Evolutionary conservation across 2,329 filamentous ascomycete species (phyloP).

Genomic region (Neonectria punicea): DNA sequence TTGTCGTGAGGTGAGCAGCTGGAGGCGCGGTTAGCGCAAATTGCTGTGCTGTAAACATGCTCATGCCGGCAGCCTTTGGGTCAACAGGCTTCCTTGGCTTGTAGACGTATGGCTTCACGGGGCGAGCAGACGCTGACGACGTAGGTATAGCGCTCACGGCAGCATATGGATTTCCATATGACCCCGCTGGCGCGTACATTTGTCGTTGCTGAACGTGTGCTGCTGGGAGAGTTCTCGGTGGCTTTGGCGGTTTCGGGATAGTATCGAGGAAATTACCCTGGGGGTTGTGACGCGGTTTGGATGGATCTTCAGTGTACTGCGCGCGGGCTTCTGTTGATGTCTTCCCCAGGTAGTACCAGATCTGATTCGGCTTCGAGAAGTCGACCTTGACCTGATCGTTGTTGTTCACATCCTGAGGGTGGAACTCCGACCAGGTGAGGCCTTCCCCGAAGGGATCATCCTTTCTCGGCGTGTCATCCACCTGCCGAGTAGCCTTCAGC

Average conservation of each 20-base stretch:
- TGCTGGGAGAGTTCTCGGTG: slow-evolving; percentile 51
- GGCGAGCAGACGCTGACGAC: slow-evolving; percentile 12
- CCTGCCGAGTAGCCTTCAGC: slow-evolving; percentile 72
- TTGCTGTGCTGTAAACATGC: slow-evolving; percentile 41
- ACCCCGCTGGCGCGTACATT: slow-evolving; percentile 39
- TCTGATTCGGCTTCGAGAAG: slow-evolving; percentile 74
- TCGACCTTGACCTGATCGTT: slow-evolving; percentile 75
- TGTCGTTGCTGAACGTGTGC: slow-evolving; percentile 38
- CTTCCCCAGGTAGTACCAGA: slow-evolving; percentile 91
- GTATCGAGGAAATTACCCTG: slow-evolving; percentile 80
- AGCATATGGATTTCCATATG: slow-evolving; percentile 26
- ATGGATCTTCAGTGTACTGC: slow-evolving; percentile 86
- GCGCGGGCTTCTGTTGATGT: slow-evolving; percentile 90
- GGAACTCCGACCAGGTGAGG: slow-evolving; percentile 83
- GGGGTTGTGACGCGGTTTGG: slow-evolving; percentile 68
- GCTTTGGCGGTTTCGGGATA: slow-evolving; percentile 66
- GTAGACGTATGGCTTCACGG: slow-evolving; percentile 64
- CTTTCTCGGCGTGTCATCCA: slow-evolving; percentile 70
- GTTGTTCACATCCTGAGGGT: slow-evolving; percentile 68
- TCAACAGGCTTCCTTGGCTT: slow-evolving; percentile 57
- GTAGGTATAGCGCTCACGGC: background rate
- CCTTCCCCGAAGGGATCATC: slow-evolving; percentile 75
- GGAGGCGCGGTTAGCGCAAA: slow-evolving; percentile 32
- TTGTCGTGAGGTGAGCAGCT: background rate
- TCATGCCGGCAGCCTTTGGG: slow-evolving; percentile 33